Base-by-base conservation (phyloP, 331 rosid genomes). In the Pyracantha coccinea region DNA sequence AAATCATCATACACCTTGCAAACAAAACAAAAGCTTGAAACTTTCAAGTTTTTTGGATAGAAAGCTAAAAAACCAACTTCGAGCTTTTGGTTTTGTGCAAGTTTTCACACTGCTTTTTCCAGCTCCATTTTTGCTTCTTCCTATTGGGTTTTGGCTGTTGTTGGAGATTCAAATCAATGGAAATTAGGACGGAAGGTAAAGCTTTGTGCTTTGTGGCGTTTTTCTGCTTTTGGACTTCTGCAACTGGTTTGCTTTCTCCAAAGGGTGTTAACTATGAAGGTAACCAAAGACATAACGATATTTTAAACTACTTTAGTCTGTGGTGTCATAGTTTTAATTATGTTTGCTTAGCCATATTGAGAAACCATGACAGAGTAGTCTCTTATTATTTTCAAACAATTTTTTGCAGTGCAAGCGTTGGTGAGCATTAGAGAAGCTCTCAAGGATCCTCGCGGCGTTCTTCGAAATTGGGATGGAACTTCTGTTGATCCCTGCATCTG, bases 401-500 rank as follows among this genome's bases (percentile, higher is more conserved):
- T 17, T 54, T 41, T 65, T 86, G 69, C 82, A 95, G 99, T 95
- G 62, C 84, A 76, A 85, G 97, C 99, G 54, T 69, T 95, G 82
- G 88, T 88, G 79, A 72, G 74, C 45, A 85, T 95, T 58, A 92
- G 75, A 71, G 23, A 28, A 13, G 71, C 85, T 50, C 77, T 95
- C 12, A 67, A 58, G 74, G 99, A 92, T 77, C 97, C 97, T 78
- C 87, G 74, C 68, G 77, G 78, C 25, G 85, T 82, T 38, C 88
- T 95, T 53, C 44, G 45, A 72, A 90, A 75, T 66, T 95, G 99
- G 99, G 97, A 95, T 80, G 80, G 11, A 20, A 71, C 82, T 75
- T 92, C 97, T 63, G 99, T 95, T 61, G 99, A 95, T 86, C 99
- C 99, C 45, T 95, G 99, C 82, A 84, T 80, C 82, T 95, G 99